phyloP scores from a whole-genome alignment of 2,329 filamentous ascomycete species.

The Thielaviopsis ethacetica region DNA sequence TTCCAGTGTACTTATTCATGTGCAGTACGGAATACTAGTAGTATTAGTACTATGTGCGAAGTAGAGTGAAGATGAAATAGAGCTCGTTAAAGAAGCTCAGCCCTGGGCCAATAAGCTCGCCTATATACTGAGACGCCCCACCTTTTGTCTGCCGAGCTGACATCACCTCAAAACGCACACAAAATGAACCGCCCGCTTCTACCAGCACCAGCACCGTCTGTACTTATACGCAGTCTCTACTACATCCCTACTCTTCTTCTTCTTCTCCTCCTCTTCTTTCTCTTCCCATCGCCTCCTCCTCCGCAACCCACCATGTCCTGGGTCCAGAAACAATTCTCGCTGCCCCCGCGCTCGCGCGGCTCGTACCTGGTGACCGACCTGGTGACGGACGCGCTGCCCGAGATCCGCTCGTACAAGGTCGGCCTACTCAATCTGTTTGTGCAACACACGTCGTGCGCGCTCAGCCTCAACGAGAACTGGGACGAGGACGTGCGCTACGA shows the following conservation, averaged over 20 bases:
- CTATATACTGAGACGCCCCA: neutral
- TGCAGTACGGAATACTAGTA: too few relatives aligned
- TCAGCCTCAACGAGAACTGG: slow-evolving; percentile 87
- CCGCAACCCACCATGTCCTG: slow-evolving; percentile 41
- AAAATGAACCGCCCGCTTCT: neutral
- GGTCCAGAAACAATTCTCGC: slow-evolving; percentile 71
- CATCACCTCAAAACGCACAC: neutral
- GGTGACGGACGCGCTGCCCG: slow-evolving; percentile 54
- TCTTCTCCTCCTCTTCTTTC: slow-evolving; percentile 21
- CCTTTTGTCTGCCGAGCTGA: neutral
- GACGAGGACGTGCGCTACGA: slow-evolving; percentile 73
- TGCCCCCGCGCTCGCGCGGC: slow-evolving; percentile 62
- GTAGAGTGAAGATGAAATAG: neutral
- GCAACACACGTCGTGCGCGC: slow-evolving; percentile 84
- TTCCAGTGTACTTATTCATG: neutral
- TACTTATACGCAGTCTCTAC: too few relatives aligned
- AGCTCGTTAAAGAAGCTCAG: neutral
- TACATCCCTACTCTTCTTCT: too few relatives aligned
- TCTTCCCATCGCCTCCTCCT: slow-evolving; percentile 9
- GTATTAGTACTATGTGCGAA: too few relatives aligned
- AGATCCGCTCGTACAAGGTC: slow-evolving; percentile 69
- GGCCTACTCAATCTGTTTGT: slow-evolving; percentile 80
- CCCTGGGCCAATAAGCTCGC: neutral
- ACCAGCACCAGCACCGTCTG: slow-evolving; percentile 26
- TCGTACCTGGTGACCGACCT: slow-evolving; percentile 79